Evolutionary conservation across 2,329 filamentous ascomycete genomes (phyloP), one percentile per base, ranked within the genome.

Genomic region (Podosphaera xanthii): DNA sequence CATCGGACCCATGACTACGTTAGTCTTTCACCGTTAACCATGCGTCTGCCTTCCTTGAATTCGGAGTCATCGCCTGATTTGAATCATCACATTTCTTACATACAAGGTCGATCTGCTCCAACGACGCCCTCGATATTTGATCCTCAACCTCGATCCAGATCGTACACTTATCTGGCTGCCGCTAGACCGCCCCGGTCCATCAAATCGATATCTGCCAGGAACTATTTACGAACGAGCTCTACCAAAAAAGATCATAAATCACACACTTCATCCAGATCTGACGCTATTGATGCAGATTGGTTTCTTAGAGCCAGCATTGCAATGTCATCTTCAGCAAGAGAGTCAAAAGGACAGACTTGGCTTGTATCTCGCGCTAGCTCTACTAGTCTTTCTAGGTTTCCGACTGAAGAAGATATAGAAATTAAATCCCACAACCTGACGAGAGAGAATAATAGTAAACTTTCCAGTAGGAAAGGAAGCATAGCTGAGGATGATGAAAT

Each of bases 271-370:
- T 58, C 35, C 53, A 56, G 62, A 46, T 57, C 63, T 58, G 72
- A 76, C 62, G 70, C 70, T 44, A 72, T 72, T 60, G 76, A 82
- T 64, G 78, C 77, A 60, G 81, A 84, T 69, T 86, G 82, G 82
- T 71, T 86, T 53, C 72, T 83, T 33, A 76, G 81, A 36, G 77
- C 81, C 0, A 82, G 81, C 54, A 80, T 80, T 5, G 67, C 82
- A 54, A 77, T 86, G 64, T 77, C 77, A 60, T 76, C 75, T 58
- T 79, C 82, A 67, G 74, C 81, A 22, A 74, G 82, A 60, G 82
- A 86, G 67, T 81, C 74, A 65, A 85, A 85, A 69, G 83, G 83
- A 12, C 82, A 86, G 69, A 72, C 77, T 12, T 86, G 83, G 83
- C 75, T 86, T 30, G 73, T 79, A n/a, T 79, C 80, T 33, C 75